Evolutionary conservation across 441 rosid genomes (phyloP).

Genomic region (Sinapis alba): DNA sequence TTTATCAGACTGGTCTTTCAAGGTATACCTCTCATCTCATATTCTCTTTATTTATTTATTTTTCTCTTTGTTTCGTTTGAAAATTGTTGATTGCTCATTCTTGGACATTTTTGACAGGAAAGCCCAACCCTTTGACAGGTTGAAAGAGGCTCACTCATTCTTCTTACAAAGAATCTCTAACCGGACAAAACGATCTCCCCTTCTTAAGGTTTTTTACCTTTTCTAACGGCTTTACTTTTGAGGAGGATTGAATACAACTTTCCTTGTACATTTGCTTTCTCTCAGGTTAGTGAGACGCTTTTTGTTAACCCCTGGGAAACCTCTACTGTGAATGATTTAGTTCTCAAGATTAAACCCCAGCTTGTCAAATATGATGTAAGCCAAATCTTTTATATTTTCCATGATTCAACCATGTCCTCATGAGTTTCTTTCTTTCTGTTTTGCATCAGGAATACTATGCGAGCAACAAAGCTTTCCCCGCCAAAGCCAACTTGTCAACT

Average conservation of each 20-base stretch:
- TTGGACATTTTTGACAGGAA: conserved; percentile 50
- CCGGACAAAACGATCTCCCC: conserved; percentile 47
- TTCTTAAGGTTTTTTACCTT: conserved; percentile 52
- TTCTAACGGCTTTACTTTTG: background rate
- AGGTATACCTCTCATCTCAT: conserved; percentile 45
- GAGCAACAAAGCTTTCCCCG: conserved; percentile 66
- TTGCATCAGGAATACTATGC: conserved; percentile 73
- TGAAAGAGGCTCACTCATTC: conserved; percentile 58
- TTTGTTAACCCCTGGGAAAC: conserved; percentile 74
- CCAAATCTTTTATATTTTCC: conserved; percentile 6
- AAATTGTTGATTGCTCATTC: background rate
- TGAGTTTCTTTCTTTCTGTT: conserved; percentile 22
- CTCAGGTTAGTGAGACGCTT: conserved; percentile 52
- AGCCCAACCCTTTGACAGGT: conserved; percentile 68
- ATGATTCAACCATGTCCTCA: background rate
- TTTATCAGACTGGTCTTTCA: conserved; percentile 71
- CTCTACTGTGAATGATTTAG: conserved; percentile 51
- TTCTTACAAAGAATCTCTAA: conserved; percentile 69
- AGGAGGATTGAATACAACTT: background rate
- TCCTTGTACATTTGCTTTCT: conserved; percentile 13
- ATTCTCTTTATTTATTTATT: background rate
- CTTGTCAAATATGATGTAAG: conserved; percentile 67
- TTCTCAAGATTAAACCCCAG: conserved; percentile 55
- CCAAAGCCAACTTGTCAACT: conserved; percentile 65
- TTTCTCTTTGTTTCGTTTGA: background rate